These are phyloP conservation scores for Lactarius akahatsu DNA, from an alignment of 768 basidiomycete genomes.

Conservation along the genomic window DNA sequence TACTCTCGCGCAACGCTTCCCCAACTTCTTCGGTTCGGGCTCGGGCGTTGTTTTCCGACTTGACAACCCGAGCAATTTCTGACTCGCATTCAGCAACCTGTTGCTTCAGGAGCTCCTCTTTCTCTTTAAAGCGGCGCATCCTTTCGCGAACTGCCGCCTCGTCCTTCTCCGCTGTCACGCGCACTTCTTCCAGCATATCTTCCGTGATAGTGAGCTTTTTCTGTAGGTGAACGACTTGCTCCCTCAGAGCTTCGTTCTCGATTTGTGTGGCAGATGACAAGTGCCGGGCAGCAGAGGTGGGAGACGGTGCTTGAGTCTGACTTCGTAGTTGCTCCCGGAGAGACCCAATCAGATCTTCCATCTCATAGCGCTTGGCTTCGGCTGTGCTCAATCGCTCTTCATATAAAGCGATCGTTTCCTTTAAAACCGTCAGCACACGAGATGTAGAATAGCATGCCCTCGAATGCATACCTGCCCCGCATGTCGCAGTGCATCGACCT, in stretches of 20 bases:
- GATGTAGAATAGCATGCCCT: neutral
- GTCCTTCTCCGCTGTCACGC: constrained; percentile 68
- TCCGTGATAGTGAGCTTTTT: constrained; percentile 73
- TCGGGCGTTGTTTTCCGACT: constrained; percentile 61
- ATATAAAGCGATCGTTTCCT: constrained; percentile 95
- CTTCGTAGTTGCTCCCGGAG: constrained; percentile 53
- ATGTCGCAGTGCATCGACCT: constrained; percentile 80
- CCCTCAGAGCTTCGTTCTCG: constrained; percentile 89
- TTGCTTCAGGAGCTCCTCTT: constrained; percentile 65
- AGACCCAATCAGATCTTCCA: constrained; percentile 60
- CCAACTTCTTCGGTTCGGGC: constrained; percentile 80
- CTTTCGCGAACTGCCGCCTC: constrained; percentile 61
- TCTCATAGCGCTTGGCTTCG: constrained; percentile 72
- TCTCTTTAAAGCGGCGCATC: constrained; percentile 67
- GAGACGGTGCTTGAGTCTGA: constrained; percentile 37
- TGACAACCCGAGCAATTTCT: constrained; percentile 60
- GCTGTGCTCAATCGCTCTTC: constrained; percentile 79
- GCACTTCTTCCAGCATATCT: constrained; percentile 80
- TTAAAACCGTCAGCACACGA: constrained; percentile 20
- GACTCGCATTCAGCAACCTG: constrained; percentile 68
- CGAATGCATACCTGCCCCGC: constrained; percentile 74
- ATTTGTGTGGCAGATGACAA: constrained; percentile 80
- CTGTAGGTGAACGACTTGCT: constrained; percentile 87
- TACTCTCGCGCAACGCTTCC: constrained; percentile 85
- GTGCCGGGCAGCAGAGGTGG: constrained; percentile 39